phyloP scores from a whole-genome alignment of 2,329 filamentous ascomycete species.

The Geosmithia putterillii region DNA sequence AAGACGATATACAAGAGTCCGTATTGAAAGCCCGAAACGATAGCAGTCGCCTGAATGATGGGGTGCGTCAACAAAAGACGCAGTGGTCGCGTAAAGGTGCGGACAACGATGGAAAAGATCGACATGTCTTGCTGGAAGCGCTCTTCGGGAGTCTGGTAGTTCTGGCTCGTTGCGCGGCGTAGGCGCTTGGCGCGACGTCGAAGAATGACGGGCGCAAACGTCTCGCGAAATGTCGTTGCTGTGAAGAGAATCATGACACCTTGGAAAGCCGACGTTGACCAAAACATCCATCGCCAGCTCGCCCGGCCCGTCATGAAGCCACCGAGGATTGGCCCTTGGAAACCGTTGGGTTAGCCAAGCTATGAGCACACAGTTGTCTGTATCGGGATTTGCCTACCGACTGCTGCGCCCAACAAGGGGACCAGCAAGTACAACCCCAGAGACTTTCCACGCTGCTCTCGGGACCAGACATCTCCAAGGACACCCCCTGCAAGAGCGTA shows the following conservation, averaged over 20 bases:
- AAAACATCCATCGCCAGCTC: slow-evolving; percentile 33
- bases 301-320: slow-evolving; percentile 22
- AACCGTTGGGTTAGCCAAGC: not conserved
- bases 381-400: slow-evolving; percentile 13
- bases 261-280: slow-evolving; percentile 28
- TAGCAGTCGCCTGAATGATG: slow-evolving; percentile 42
- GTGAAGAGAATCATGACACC: slow-evolving; percentile 19
- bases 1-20: slow-evolving; percentile 53
- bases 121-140: slow-evolving; percentile 4
- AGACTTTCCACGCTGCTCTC: slow-evolving; percentile 30
- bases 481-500: slow-evolving; percentile 33
- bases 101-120: slow-evolving; percentile 9
- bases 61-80: slow-evolving; percentile 44
- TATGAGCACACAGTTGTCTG: not conserved
- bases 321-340: slow-evolving; percentile 21
- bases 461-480: slow-evolving; percentile 30
- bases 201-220: slow-evolving; percentile 22
- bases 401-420: slow-evolving; percentile 23
- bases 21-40: slow-evolving; percentile 46
- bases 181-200: slow-evolving; percentile 16
- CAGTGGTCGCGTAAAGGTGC: slow-evolving; percentile 39
- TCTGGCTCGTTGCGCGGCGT: slow-evolving; percentile 17
- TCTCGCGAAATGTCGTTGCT: slow-evolving; percentile 21
- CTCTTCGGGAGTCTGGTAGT: slow-evolving; percentile 19
- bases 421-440: slow-evolving; percentile 23